These are phyloP conservation scores for Lichina pygmaea DNA, from an alignment of 495 filamentous ascomycete species.

Conservation along the genomic window DNA sequence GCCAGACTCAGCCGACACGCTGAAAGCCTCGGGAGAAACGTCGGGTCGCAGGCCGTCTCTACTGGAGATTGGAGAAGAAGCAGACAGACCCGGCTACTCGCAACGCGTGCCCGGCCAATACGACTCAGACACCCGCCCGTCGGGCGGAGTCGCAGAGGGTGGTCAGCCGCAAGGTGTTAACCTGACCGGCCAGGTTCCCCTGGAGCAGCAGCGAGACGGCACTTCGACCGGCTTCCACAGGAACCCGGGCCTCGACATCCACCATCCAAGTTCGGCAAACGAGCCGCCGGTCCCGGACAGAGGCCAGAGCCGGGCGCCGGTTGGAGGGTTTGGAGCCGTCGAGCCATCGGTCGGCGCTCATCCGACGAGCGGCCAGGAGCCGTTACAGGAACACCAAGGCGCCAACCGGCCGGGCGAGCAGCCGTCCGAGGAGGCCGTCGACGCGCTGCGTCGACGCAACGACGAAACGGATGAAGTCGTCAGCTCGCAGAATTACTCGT, in stretches of 20 bases:
- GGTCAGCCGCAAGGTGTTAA: neutral
- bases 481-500: neutral
- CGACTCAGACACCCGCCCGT: neutral
- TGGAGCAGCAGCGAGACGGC: neutral
- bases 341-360: conserved; percentile 3
- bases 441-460: conserved; percentile 4
- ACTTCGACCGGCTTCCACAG: neutral
- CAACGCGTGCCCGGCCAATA: neutral
- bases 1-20: too few relatives aligned
- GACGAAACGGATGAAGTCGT: conserved; percentile 5
- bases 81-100: neutral
- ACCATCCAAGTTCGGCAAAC: neutral
- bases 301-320: too few relatives aligned
- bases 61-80: too few relatives aligned
- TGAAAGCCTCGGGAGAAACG: too few relatives aligned
- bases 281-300: neutral
- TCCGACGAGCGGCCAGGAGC: conserved; percentile 4
- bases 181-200: neutral
- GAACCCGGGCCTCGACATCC: conserved; percentile 4
- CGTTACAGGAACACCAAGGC: conserved; percentile 13
- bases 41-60: too few relatives aligned
- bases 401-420: conserved; percentile 10
- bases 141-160: neutral
- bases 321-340: neutral
- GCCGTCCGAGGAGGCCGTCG: conserved; percentile 4